Conservation (phyloP, 73 alveolate species). For the Tetrahymena borealis region DNA sequence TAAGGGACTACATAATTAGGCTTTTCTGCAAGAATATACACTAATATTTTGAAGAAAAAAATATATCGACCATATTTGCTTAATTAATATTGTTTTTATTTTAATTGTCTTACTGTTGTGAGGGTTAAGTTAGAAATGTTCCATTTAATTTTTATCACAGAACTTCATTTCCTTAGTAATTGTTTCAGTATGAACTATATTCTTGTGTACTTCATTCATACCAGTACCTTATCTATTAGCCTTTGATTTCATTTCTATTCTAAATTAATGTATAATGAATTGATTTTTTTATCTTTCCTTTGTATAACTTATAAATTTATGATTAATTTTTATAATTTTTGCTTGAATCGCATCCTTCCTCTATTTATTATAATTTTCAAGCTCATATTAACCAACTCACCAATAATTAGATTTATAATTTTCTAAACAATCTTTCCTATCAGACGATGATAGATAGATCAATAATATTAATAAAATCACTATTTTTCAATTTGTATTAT, state of each 20-base stretch:
- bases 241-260: background rate
- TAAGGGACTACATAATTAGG: constrained; percentile 30
- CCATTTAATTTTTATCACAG: constrained; percentile 37
- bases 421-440: background rate
- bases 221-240: constrained; percentile 3
- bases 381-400: too few relatives aligned
- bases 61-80: too few relatives aligned
- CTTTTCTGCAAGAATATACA: constrained; percentile 29
- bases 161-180: constrained; percentile 29
- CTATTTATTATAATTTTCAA: background rate
- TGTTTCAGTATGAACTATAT: constrained; percentile 16
- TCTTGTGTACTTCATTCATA: constrained; percentile 8
- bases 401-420: too few relatives aligned
- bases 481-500: too few relatives aligned
- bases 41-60: background rate
- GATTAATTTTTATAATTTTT: background rate
- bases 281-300: background rate
- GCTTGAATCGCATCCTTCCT: background rate
- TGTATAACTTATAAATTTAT: background rate
- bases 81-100: too few relatives aligned
- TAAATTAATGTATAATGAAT: background rate
- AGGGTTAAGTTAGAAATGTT: constrained; percentile 31
- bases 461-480: too few relatives aligned
- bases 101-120: constrained; percentile 11
- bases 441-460: too few relatives aligned